These are phyloP conservation scores for Senna siamea DNA, from an alignment of 306 rosid genomes.

Conservation along the genomic window DNA sequence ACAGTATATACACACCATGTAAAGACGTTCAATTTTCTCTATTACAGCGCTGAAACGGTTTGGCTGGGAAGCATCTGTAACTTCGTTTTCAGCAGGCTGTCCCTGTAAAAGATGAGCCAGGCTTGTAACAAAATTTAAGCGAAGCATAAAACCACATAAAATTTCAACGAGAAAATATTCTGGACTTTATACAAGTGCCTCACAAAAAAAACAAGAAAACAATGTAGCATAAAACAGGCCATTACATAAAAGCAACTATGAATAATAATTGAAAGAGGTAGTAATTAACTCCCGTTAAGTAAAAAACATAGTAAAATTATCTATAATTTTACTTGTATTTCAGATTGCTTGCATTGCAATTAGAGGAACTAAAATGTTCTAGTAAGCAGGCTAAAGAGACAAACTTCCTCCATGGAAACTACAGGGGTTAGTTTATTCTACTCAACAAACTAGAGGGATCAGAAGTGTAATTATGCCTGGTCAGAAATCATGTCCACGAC, in stretches of 20 bases:
- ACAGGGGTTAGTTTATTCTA: neutral
- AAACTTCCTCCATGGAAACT: slow-evolving; percentile 46
- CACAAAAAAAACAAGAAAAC: neutral
- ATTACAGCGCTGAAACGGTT: slow-evolving; percentile 96
- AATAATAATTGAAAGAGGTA: neutral
- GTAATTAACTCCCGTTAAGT: neutral
- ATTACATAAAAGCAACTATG: slow-evolving; percentile 2
- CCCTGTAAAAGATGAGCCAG: slow-evolving; percentile 53
- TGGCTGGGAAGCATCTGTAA: slow-evolving; percentile 68
- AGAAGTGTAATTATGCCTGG: neutral
- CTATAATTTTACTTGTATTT: neutral
- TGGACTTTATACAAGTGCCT: neutral
- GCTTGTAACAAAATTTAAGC: slow-evolving; percentile 13
- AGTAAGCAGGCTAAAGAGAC: neutral
- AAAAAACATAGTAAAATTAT: neutral
- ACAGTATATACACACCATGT: slow-evolving; percentile 58
- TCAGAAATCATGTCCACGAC: slow-evolving; percentile 11
- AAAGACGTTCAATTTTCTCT: slow-evolving; percentile 97
- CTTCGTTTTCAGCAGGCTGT: slow-evolving; percentile 61
- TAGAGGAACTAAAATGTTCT: neutral
- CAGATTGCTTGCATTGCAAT: neutral
- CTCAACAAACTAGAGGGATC: neutral
- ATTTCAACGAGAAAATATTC: slow-evolving; percentile 17
- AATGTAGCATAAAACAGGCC: neutral
- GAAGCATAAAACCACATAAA: slow-evolving; percentile 21